Conservation (phyloP, 805 yeast species). For the Blastobotrys muscicola region DNA sequence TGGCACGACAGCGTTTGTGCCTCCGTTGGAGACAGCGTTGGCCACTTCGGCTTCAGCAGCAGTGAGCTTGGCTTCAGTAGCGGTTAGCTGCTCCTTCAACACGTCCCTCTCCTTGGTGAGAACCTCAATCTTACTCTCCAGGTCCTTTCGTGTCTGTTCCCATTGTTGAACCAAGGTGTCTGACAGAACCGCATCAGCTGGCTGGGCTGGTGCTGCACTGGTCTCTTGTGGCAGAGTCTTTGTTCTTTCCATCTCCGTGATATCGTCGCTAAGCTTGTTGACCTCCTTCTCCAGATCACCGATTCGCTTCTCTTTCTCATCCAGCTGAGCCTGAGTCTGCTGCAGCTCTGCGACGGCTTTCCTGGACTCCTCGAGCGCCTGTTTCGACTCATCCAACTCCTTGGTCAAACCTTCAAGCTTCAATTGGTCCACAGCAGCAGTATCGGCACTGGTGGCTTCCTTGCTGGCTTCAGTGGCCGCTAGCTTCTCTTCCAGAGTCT, state of each 20-base stretch:
- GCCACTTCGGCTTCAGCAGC: conserved; percentile 2
- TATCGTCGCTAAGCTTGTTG: conserved; percentile 21
- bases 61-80: not conserved
- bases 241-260: conserved; percentile 15
- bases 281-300: conserved; percentile 26
- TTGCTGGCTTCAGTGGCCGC: conserved; percentile 1
- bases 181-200: no score
- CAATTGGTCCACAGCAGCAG: not conserved
- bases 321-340: not conserved
- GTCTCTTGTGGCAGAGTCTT: not conserved
- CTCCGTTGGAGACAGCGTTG: not conserved
- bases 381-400: conserved; percentile 6
- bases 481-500: conserved; percentile 5
- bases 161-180: not conserved
- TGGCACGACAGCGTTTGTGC: no score
- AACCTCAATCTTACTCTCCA: conserved; percentile 15
- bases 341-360: conserved; percentile 4
- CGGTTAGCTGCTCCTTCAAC: conserved; percentile 14
- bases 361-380: conserved; percentile 20
- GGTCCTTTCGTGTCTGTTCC: conserved; percentile 4
- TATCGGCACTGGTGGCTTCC: not conserved
- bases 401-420: not conserved
- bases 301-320: conserved; percentile 18
- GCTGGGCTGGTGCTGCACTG: conserved; percentile 1
- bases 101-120: conserved; percentile 16